Conservation (phyloP, 1,139 yeast species). For the Geotrichum europaeum region DNA sequence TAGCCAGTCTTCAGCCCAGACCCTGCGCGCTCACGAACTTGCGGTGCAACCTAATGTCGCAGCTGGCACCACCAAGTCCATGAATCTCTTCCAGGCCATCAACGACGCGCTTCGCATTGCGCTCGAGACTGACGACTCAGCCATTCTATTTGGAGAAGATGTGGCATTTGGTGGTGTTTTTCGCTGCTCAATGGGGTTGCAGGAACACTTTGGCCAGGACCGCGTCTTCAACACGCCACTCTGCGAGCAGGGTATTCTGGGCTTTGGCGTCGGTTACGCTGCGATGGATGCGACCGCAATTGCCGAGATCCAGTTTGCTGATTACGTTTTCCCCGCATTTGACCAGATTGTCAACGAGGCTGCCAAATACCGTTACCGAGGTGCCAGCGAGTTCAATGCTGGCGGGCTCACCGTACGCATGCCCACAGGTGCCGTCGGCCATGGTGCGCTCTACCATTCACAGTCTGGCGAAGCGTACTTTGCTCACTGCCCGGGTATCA, state of each 20-base stretch:
- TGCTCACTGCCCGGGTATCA: constrained; percentile 34
- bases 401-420: constrained; percentile 36
- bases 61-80: constrained; percentile 20
- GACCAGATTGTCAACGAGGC: constrained; percentile 38
- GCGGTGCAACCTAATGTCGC: constrained; percentile 2
- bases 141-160: constrained; percentile 36
- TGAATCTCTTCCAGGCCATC: constrained; percentile 34
- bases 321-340: constrained; percentile 37
- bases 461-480: constrained; percentile 36
- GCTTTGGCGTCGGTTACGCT: constrained; percentile 36
- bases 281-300: constrained; percentile 36
- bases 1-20: constrained; percentile 22
- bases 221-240: constrained; percentile 37
- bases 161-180: constrained; percentile 39
- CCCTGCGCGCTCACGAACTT: constrained; percentile 22
- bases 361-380: constrained; percentile 35
- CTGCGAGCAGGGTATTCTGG: constrained; percentile 36
- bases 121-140: constrained; percentile 33
- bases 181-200: constrained; percentile 37
- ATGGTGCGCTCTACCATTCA: constrained; percentile 37
- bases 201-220: constrained; percentile 34
- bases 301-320: constrained; percentile 38
- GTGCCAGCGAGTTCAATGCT: constrained; percentile 27
- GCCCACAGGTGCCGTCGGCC: constrained; percentile 38
- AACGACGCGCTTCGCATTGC: constrained; percentile 35